Conservation (phyloP, 2,329 filamentous ascomycete species). For the Lecanosticta acicola region DNA sequence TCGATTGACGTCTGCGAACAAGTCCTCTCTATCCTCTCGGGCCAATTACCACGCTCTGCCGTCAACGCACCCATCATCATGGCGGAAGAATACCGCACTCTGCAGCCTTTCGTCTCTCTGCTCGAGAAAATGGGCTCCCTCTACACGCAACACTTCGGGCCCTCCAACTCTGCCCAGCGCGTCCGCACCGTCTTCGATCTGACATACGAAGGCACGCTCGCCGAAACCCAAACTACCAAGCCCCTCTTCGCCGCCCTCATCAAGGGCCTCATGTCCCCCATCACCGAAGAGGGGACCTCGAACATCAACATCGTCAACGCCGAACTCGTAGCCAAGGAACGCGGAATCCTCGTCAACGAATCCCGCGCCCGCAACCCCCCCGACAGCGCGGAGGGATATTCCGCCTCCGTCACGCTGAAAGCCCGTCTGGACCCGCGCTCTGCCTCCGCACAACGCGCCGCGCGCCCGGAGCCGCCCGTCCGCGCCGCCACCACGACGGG, state of each 20-base stretch:
- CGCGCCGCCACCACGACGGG: conserved; percentile 9
- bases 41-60: conserved; percentile 64
- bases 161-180: conserved; percentile 30
- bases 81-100: conserved; percentile 70
- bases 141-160: conserved; percentile 69
- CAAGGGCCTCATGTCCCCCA: conserved; percentile 66
- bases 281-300: conserved; percentile 59
- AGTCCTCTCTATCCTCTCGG: conserved; percentile 65
- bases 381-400: conserved; percentile 58
- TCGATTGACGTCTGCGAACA: conserved; percentile 78
- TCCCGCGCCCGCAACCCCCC: conserved; percentile 55
- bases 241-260: conserved; percentile 73
- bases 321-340: conserved; percentile 66
- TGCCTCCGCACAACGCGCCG: conserved; percentile 24
- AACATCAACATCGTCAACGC: conserved; percentile 83
- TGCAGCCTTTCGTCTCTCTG: conserved; percentile 70
- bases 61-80: conserved; percentile 79
- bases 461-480: conserved; percentile 6
- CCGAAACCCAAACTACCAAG: conserved; percentile 65
- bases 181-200: conserved; percentile 68
- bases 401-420: conserved; percentile 64
- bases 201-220: conserved; percentile 69
- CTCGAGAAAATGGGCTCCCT: conserved; percentile 74
- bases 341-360: conserved; percentile 72
- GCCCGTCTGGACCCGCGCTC: conserved; percentile 39